Base-by-base conservation (phyloP, 2,329 filamentous ascomycete species). In the Monilinia vaccinii-corymbosi region DNA sequence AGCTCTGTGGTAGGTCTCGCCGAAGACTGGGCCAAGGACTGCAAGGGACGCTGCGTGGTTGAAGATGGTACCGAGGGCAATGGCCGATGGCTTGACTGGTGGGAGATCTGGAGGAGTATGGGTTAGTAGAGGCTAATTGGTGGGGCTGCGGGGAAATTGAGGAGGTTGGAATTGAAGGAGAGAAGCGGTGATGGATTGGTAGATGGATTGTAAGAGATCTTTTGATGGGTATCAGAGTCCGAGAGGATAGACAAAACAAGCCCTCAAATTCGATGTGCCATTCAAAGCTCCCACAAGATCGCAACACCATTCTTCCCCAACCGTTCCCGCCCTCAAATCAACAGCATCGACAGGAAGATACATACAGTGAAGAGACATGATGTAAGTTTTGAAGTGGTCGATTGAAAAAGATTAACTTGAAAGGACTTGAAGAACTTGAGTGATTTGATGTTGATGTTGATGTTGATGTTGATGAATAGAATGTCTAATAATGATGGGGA, bases 71-170 rank as follows among this genome's bases (percentile, higher is more conserved):
- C 94, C 94, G 72, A 97, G 85, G 72, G 93, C 94, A 73, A 99
- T 96, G 72, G 94, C 93, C 73, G 92, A 97, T 70, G 94, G 94
- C 87, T 97, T 97, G 73, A 99, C 94, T 68, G 92, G 80, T 68
- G 86, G 86, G 60, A 89, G 81, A 74, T 88, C 71, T 73, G 58
- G 9, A 34, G 34, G 4, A 45, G 14, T 10, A 18, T 3, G 18
- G 28, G 38, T 55, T 60, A 57, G 25, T 28, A 14, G 34, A 48
- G 21, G 44, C 65, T 18, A 16, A 31, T 44, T 16, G 40, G 34
- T 28, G 25, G 25, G 25, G 25, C 8, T 36, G 9, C n/a, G 34
- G 23, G 21, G 21, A 28, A 21, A 14, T 36, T 28, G 25, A n/a
- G 13, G 14, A 34, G 8, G 32, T 8, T 21, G 38, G 11, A 53